These are phyloP conservation scores for Falciphora oryzae DNA, from an alignment of 2,329 filamentous ascomycete genomes.

Conservation along the genomic window DNA sequence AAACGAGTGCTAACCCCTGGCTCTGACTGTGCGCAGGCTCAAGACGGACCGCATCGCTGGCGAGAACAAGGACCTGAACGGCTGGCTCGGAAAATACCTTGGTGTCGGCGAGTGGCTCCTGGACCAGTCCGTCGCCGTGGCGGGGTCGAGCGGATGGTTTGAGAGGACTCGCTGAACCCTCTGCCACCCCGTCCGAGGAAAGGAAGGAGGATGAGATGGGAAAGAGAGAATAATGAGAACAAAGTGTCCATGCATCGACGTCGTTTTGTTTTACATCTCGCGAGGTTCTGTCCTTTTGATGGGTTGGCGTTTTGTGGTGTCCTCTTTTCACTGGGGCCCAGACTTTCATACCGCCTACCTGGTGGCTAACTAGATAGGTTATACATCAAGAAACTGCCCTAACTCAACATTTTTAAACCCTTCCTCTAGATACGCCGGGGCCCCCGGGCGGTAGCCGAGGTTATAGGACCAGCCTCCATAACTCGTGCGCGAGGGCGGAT, in stretches of 20 bases:
- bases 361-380: not conserved
- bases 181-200: not conserved
- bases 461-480: not conserved
- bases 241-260: not conserved
- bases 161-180: constrained; percentile 69
- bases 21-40: constrained; percentile 61
- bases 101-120: constrained; percentile 96
- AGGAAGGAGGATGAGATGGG: not conserved
- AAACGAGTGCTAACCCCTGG: constrained; percentile 34
- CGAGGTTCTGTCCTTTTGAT: not conserved
- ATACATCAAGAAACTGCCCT: not conserved
- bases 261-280: constrained; percentile 1
- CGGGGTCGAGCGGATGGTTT: constrained; percentile 84
- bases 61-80: constrained; percentile 76
- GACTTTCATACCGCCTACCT: not conserved
- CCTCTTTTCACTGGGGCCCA: not conserved
- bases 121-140: constrained; percentile 92
- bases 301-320: constrained; percentile 8
- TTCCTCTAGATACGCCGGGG: not conserved
- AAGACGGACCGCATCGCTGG: constrained; percentile 75
- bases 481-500: not conserved
- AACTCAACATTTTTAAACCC: not conserved
- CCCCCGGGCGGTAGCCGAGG: not conserved
- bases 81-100: constrained; percentile 90
- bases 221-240: not conserved